These are phyloP conservation scores for Sedum album DNA, from an alignment of 164 flowering plant species.

Conservation along the genomic window DNA sequence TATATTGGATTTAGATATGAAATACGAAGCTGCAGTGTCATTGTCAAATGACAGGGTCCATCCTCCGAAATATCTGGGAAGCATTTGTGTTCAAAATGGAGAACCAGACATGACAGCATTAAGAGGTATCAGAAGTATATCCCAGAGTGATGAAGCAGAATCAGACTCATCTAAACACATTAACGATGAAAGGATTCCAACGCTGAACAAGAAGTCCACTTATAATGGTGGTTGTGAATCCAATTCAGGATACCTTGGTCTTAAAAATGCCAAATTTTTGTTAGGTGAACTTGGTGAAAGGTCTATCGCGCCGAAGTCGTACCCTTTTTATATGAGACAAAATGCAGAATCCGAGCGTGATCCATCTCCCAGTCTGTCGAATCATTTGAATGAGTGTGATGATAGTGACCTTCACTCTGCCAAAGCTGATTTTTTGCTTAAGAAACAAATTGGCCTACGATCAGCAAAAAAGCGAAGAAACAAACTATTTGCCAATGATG, in stretches of 20 bases:
- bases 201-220: conserved; percentile 38
- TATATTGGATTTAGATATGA: conserved; percentile 30
- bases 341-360: not conserved
- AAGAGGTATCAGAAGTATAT: conserved; percentile 20
- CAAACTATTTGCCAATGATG: conserved; percentile 19
- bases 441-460: conserved; percentile 6
- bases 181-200: conserved; percentile 41
- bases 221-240: conserved; percentile 24
- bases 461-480: conserved; percentile 34
- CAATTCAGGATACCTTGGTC: conserved; percentile 21
- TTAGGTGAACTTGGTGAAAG: conserved; percentile 7
- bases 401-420: not conserved
- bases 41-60: conserved; percentile 27
- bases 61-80: conserved; percentile 32
- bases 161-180: conserved; percentile 70
- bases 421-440: not conserved
- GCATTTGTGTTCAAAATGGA: conserved; percentile 36
- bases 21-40: conserved; percentile 24
- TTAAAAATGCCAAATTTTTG: conserved; percentile 23
- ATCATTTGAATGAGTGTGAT: not conserved
- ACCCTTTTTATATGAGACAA: not conserved
- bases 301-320: not conserved
- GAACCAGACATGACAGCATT: conserved; percentile 20
- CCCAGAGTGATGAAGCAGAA: conserved; percentile 63
- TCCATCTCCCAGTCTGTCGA: not conserved